Evolutionary conservation across 108 stramenopile species (phyloP), one percentile per base, ranked within the genome.

Genomic region (Licmophora abbreviata): DNA sequence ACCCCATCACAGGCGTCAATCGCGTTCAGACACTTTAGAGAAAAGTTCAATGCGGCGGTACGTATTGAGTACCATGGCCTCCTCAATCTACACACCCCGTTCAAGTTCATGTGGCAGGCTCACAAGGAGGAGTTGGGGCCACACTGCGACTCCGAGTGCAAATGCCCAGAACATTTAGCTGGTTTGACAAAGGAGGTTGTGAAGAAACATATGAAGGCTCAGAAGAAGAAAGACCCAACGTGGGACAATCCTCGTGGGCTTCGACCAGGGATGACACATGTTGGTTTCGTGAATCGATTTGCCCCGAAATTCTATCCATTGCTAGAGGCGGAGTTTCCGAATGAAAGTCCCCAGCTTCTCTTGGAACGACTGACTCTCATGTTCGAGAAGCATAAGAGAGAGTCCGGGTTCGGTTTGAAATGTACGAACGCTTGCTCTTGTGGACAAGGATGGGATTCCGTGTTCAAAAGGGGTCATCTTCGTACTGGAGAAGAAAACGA

Each of bases 381-480:
- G 64, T 64, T 55, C 56, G 35, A 28, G 28, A n/a, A 29, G 29
- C 64, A 64, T 33, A 32, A 29, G 23, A 15, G 26, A 23, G 17
- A 50, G 27, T 49, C 37, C 3, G 27, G 28, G 33, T 64, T 57
- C 45, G 64, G 64, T 10, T 10, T 54, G 10, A 42, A 4, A 3
- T 64, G 64, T 31, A 36, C 1, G 8, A 10, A 57, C 24, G 25
- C 12, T 0, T 64, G 64, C 28, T 29, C 22, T 17, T 64, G 64
- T 51, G 22, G 25, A 18, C 50, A 48, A 20, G 64, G 48, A 8
- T 64, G 64, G 64, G 56, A 56, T 20, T 28, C 30, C 15, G 31
- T 64, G 7, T 64, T 64, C 48, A 49, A 46, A 24, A 64, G 36
- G 25, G 64, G 64, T 8, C 21, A 52, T 38, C 26, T 30, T n/a